A percentile compares a stretch with the other conserved stretches of the same genome.
These are phyloP conservation scores for Cyclostephanos invisitatus DNA, from an alignment of 108 stramenopile genomes.

Conservation along the genomic window DNA sequence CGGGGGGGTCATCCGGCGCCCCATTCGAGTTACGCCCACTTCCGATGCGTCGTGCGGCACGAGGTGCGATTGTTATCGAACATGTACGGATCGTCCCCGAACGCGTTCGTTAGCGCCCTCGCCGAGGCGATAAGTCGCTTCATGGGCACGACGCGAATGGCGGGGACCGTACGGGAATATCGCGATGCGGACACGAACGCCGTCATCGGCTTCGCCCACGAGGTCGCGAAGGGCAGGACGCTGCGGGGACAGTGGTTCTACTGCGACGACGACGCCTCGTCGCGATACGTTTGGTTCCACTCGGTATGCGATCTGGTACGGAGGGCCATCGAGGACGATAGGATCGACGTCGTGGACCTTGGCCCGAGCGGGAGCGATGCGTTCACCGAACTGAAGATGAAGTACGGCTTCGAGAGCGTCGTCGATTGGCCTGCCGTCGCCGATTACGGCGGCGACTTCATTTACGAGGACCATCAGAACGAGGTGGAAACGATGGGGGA, in stretches of 20 bases:
- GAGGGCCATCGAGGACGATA: conserved; percentile 62
- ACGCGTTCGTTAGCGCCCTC: conserved; percentile 65
- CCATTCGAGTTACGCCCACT: conserved; percentile 73
- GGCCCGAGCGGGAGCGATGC: conserved; percentile 76
- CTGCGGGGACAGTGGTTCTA: conserved; percentile 83
- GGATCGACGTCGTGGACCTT: conserved; percentile 69
- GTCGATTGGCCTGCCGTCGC: conserved; percentile 74
- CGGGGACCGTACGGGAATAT: conserved; percentile 73
- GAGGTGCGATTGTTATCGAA: conserved; percentile 65
- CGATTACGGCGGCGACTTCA: conserved; percentile 62
- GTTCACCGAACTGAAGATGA: conserved; percentile 65
- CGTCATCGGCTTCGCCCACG: conserved; percentile 76
- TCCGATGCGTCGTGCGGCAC: conserved; percentile 77
- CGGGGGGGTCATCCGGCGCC: conserved; percentile 62
- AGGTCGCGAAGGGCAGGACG: conserved; percentile 67
- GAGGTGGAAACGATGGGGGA: conserved; percentile 32
- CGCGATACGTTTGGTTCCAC: conserved; percentile 80
- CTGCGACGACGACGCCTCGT: conserved; percentile 70
- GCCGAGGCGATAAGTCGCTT: conserved; percentile 69
- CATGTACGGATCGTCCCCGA: conserved; percentile 36
- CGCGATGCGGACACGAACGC: conserved; percentile 45
- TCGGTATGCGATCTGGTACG: conserved; percentile 62
- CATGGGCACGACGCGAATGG: conserved; percentile 73
- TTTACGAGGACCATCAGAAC: conserved; percentile 51
- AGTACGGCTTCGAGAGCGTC: conserved; percentile 67